Evolutionary conservation across 176 grass and related monocot genomes (phyloP).

Genomic region (Paspalum notatum): DNA sequence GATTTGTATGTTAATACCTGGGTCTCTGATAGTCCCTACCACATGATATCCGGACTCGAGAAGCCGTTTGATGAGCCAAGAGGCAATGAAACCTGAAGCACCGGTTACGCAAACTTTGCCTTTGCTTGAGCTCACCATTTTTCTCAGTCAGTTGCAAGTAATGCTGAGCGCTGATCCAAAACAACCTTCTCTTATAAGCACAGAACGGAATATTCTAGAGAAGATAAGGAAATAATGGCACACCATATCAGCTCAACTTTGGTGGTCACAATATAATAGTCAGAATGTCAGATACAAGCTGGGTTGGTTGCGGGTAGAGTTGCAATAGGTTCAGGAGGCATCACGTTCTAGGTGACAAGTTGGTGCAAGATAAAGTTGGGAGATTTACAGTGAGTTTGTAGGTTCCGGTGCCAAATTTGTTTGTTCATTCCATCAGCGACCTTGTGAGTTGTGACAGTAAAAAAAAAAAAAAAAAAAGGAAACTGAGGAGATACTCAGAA

Average conservation of each 20-base stretch:
- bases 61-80: constrained; percentile 79
- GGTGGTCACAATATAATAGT: constrained; percentile 9
- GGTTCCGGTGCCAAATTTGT: too few relatives aligned
- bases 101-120: constrained; percentile 89
- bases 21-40: constrained; percentile 75
- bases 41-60: constrained; percentile 80
- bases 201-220: constrained; percentile 21
- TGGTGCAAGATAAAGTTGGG: constrained; percentile 16
- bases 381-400: too few relatives aligned
- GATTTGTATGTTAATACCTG: constrained; percentile 40
- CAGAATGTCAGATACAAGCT: constrained; percentile 34
- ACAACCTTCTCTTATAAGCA: constrained; percentile 44
- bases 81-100: constrained; percentile 77
- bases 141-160: constrained; percentile 12
- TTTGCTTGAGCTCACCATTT: constrained; percentile 52
- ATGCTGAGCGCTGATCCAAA: constrained; percentile 22
- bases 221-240: constrained; percentile 36
- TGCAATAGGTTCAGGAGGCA: constrained; percentile 10
- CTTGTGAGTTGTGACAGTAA: too few relatives aligned
- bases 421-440: too few relatives aligned
- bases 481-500: too few relatives aligned
- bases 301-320: constrained; percentile 46
- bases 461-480: too few relatives aligned
- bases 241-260: constrained; percentile 4
- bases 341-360: constrained; percentile 41